Evolutionary conservation across 352 stramenopile genomes (phyloP), one percentile per base, ranked within the genome.

Genomic region (Globisporangium orthogonon): DNA sequence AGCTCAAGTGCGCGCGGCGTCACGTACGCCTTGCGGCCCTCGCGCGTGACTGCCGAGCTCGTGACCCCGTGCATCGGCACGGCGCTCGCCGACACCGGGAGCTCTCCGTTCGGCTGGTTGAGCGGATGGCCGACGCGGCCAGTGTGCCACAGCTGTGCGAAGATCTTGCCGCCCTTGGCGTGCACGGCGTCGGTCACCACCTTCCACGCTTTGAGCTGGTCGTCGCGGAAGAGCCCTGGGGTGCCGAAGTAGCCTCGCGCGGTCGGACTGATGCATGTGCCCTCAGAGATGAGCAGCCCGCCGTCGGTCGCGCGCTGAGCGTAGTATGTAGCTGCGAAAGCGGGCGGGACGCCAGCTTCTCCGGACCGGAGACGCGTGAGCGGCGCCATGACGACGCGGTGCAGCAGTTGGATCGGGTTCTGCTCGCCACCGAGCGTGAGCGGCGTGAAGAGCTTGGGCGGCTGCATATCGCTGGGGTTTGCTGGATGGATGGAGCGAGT

Each of bases 91-190:
- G 69, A 83, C 18, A 90, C 71, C 29, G 72, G 75, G 4, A 70
- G 51, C 49, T 78, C 63, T 4, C 73, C 76, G 41, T 74, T 71
- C 23, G 69, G 70, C 63, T 91, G 80, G 51, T 78, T 80, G 7
- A 70, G 58, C 11, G 74, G 70, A 62, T 97, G 84, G 11, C 74
- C 61, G 35, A 77, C 63, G 30, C 87, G 76, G 30, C 88, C 89
- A 9, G 76, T 75, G 63, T 97, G 87, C 87, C 87, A 96, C 9
- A 97, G 64, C 66, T 97, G 87, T 15, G 75, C 50, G 50, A 85
- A 91, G 49, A 96, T 95, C 43, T 78, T 74, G 58, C 76, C 83
- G 23, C 71, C 70, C 43, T 91, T 88, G 9, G 62, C 68, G 59
- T 97, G 89, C 30, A 97, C 88, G 0, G 69, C 63, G 7, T 84